Base-by-base conservation (phyloP, 306 rosid species). In the Inga oerstediana region DNA sequence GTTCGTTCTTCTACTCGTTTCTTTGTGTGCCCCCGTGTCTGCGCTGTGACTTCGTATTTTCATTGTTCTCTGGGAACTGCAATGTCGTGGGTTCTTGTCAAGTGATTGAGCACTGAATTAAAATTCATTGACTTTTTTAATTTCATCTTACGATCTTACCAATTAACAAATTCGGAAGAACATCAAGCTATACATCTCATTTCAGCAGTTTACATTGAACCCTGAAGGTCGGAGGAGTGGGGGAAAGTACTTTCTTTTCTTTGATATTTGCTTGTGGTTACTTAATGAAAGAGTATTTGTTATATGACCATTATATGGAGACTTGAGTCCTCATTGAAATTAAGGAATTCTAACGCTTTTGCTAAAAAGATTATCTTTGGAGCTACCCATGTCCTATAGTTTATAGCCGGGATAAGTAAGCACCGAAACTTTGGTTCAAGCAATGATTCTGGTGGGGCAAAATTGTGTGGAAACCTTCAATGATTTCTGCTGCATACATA, bases 1-100 rank as follows among this genome's bases (percentile, higher is more conserved):
- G 98, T 94, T 80, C 52, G 94, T 85, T 83, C 65, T 44, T 72
- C 56, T 69, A 39, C 30, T 56, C n/a, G 35, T 74, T 35, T 37
- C 72, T 51, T 30, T 7, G 7, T n/a, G 19, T 52, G 7, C 17
- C 4, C 24, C 24, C 19, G 61, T 54, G 10, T 49, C 34, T 24
- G 30, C 9, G 12, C 20, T 15, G 8, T 17, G 7, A 35, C 1
- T 78, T 59, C 49, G 19, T 44, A 16, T 45, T 51, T 72, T 69
- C 32, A 37, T 1, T 66, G 4, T 64, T 74, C 68, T 85, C 24
- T 80, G 19, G 58, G 34, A 44, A 45, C 54, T 67, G 32, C 34
- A 56, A 11, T 82, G 15, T 62, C 22, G 13, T 79, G 79, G 61
- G 80, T 71, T 2, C 10, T n/a, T 49, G 22, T 61, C 27, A 30